These are phyloP conservation scores for Bassia scoparia DNA, from an alignment of 148 eudicot genomes.

Conservation along the genomic window DNA sequence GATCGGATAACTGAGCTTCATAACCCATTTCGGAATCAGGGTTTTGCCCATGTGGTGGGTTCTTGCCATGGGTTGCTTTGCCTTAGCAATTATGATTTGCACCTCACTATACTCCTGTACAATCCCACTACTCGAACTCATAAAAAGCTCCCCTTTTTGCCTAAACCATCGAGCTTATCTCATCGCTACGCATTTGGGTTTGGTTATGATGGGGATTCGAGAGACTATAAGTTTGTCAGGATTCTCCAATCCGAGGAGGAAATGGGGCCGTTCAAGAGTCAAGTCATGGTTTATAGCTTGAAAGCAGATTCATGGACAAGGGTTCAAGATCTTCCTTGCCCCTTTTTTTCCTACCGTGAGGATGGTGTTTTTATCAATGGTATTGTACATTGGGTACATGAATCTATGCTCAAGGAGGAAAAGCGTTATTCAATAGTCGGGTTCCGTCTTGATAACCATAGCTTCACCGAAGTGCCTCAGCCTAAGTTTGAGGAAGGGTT, in stretches of 20 bases:
- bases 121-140: conserved; percentile 31
- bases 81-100: conserved; percentile 22
- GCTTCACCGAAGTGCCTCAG: conserved; percentile 24
- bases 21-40: conserved; percentile 28
- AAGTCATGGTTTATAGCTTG: conserved; percentile 36
- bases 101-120: conserved; percentile 28
- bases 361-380: conserved; percentile 26
- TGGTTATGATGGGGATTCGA: conserved; percentile 25
- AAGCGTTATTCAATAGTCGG: conserved; percentile 13
- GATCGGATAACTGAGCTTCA: conserved; percentile 19
- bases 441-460: conserved; percentile 24
- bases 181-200: conserved; percentile 29
- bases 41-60: conserved; percentile 29
- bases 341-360: conserved; percentile 19
- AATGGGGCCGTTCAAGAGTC: conserved; percentile 16
- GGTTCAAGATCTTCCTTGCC: conserved; percentile 18
- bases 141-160: conserved; percentile 28
- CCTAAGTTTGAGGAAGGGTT: conserved; percentile 21
- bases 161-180: conserved; percentile 21
- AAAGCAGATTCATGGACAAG: conserved; percentile 25
- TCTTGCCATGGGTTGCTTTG: conserved; percentile 34
- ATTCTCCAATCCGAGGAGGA: conserved; percentile 25
- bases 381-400: conserved; percentile 30
- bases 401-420: conserved; percentile 2
- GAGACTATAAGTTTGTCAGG: conserved; percentile 32